Percentiles rank a stretch among this genome's conserved stretches.
Conservation (phyloP, 176 grass and related monocot genomes). For the Urochloa ruziziensis region DNA sequence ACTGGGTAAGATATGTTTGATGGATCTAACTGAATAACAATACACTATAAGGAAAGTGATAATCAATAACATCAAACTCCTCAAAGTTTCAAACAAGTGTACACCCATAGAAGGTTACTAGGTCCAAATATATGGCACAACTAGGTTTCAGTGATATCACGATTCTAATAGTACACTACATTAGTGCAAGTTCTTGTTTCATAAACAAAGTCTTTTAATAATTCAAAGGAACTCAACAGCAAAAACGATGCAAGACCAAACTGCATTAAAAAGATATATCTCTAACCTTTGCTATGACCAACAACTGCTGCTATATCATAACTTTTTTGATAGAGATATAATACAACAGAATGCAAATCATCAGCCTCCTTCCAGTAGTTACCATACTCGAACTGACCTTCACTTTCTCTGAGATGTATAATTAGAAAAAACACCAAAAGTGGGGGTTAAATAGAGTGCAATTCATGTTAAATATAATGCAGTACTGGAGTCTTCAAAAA, state of each 20-base stretch:
- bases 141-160: background rate
- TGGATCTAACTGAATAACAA: background rate
- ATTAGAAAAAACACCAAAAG: background rate
- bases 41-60: background rate
- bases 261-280: background rate
- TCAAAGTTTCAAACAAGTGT: background rate
- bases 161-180: background rate
- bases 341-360: constrained; percentile 62
- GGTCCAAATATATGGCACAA: background rate
- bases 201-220: constrained; percentile 8
- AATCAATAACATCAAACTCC: background rate
- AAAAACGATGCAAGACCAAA: background rate
- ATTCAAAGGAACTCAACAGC: background rate
- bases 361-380: constrained; percentile 74
- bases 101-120: background rate
- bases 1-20: background rate
- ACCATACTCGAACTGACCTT: constrained; percentile 70
- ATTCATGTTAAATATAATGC: background rate
- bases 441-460: background rate
- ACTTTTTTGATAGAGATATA: constrained; percentile 45
- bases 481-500: background rate
- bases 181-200: constrained; percentile 1
- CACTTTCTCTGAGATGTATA: constrained; percentile 58
- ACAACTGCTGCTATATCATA: constrained; percentile 64
- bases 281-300: constrained; percentile 85